Evolutionary conservation across 78 protist genomes (phyloP), one percentile per base, ranked within the genome.

Genomic region (Speleostelium caveatum): DNA sequence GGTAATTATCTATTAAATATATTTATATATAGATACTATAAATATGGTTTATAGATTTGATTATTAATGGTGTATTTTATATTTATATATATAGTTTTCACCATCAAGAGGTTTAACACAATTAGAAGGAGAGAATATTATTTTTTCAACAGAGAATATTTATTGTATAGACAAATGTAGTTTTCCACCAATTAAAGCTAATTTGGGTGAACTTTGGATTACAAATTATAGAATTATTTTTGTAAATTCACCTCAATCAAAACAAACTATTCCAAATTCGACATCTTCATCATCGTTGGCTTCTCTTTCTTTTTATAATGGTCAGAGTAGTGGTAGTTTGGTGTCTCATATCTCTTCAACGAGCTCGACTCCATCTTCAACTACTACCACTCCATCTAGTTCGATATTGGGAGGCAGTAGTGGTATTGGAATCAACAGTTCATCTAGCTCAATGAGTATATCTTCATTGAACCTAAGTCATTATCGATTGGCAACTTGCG

Each of bases 161-260:
- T 71, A 45, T 60, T 83, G 91, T 35, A 72, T 83, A 33, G 91
- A 83, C 38, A 83, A 83, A 60, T 69, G 79, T 69, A 83, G 69
- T 33, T 83, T 60, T 32, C 91, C 91, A 69, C 91, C 91, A 30
- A 56, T 8, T 12, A 60, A 68, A n/a, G 91, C 91, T 16, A 17
- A 39, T 41, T 28, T 83, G 19, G 91, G 91, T 26, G 91, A 83
- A 53, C 33, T 83, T 10, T 83, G 91, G 91, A 79, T 83, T 1
- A 83, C 91, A 4, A 83, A 83, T 58, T 83, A 68, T 71, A 32
- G 91, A 32, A 69, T 83, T 21, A 16, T 83, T 2, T 83, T 83
- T 83, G 56, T 83, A 58, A 83, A 83, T 69, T 67, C 91, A 60
- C 41, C 75, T 21, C 49, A 56, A n/a, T 7, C 19, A 12, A 30